Evolutionary conservation across 2,329 filamentous ascomycete species (phyloP).

Genomic region (Phyllosticta ampelicida): DNA sequence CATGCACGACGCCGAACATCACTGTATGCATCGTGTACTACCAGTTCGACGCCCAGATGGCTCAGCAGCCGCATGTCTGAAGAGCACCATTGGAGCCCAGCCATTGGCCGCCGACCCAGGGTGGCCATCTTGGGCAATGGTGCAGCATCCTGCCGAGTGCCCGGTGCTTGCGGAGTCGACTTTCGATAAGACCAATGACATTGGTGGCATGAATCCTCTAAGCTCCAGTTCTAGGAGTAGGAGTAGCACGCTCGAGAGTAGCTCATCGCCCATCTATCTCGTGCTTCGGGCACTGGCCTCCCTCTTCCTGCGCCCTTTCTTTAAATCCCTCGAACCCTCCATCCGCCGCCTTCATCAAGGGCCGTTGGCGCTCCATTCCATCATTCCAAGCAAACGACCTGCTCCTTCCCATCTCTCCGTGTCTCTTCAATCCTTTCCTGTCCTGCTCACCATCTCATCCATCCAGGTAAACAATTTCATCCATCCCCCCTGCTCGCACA

Average conservation of each 20-base stretch:
- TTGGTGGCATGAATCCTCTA: neutral
- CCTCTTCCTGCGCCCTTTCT: neutral
- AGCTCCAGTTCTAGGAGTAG: neutral
- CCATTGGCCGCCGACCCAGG: neutral
- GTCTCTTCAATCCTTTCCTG: no score
- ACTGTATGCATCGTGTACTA: neutral
- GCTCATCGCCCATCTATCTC: neutral
- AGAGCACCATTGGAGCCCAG: neutral
- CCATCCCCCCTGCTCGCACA: neutral
- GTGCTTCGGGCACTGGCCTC: neutral
- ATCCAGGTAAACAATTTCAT: constrained; percentile 1
- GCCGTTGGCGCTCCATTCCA: neutral
- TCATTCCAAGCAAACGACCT: neutral
- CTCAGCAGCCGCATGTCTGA: neutral
- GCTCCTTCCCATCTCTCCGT: no score
- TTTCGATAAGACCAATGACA: neutral
- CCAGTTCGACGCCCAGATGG: neutral
- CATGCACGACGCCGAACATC: neutral
- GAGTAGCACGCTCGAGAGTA: no score
- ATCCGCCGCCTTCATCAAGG: neutral
- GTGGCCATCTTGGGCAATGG: neutral
- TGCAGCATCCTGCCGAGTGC: neutral
- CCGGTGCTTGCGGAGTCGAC: neutral
- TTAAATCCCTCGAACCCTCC: neutral
- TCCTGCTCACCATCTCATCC: no score